Evolutionary conservation across 2,329 filamentous ascomycete genomes (phyloP).

Genomic region (Aspergillus puulaauensis): DNA sequence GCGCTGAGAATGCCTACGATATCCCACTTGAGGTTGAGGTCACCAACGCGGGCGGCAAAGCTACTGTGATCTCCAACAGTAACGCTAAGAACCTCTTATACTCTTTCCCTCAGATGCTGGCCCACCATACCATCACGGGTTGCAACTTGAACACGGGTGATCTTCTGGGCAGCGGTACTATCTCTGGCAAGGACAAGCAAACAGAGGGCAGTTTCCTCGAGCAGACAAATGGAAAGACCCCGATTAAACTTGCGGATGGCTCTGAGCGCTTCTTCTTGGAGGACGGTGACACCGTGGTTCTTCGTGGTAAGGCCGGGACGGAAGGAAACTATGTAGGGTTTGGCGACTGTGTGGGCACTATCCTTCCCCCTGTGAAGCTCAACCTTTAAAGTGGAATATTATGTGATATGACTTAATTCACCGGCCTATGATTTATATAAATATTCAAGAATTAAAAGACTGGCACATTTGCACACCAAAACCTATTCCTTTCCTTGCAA

Average conservation of each 20-base stretch:
- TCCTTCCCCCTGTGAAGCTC: constrained; percentile 49
- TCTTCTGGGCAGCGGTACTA: constrained; percentile 75
- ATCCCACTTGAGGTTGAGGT: constrained; percentile 67
- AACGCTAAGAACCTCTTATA: constrained; percentile 70
- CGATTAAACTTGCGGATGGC: constrained; percentile 61
- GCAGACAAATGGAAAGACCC: constrained; percentile 67
- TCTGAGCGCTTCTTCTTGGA: constrained; percentile 70
- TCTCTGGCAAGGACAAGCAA: constrained; percentile 61
- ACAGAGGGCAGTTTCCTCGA: constrained; percentile 71
- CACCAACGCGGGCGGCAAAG: constrained; percentile 46
- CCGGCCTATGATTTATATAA: too few species aligned
- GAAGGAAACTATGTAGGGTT: constrained; percentile 72
- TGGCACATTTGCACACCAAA: too few species aligned
- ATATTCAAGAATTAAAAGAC: too few species aligned
- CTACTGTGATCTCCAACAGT: constrained; percentile 60
- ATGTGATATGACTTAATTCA: background rate
- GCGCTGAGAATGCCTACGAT: constrained; percentile 60
- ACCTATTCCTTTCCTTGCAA: too few species aligned
- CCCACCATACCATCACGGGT: constrained; percentile 74
- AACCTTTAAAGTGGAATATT: constrained; percentile 12
- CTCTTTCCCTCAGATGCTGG: constrained; percentile 80
- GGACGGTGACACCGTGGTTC: constrained; percentile 69
- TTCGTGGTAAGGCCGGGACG: constrained; percentile 66
- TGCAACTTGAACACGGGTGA: constrained; percentile 74
- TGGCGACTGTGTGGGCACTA: constrained; percentile 67